These are phyloP conservation scores for Lactarius tabidus DNA, from an alignment of 768 basidiomycete species.

Conservation along the genomic window DNA sequence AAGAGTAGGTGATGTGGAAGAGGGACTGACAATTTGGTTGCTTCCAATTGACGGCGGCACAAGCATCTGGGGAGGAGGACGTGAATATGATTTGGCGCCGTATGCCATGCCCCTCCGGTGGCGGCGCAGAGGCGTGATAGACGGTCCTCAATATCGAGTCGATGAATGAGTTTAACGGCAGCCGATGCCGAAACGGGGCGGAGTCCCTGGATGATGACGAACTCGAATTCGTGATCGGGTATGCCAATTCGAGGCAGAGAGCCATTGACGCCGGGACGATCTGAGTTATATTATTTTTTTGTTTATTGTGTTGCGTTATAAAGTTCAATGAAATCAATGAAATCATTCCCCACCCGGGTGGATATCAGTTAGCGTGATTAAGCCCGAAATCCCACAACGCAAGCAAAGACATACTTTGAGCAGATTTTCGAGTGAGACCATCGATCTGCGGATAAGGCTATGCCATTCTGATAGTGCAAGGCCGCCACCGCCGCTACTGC, in stretches of 20 bases:
- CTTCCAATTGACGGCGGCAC: conserved; percentile 95
- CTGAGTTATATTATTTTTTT: conserved; percentile 34
- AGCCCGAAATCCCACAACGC: neutral
- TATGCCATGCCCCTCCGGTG: conserved; percentile 43
- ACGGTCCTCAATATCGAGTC: conserved; percentile 83
- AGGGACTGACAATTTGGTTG: conserved; percentile 86
- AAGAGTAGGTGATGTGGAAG: conserved; percentile 8
- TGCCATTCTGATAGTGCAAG: conserved; percentile 43
- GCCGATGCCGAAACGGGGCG: conserved; percentile 45
- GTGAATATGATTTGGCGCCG: conserved; percentile 86
- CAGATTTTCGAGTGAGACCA: conserved; percentile 73
- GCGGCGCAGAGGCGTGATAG: conserved; percentile 57
- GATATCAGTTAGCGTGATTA: conserved; percentile 17
- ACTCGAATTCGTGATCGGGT: conserved; percentile 47
- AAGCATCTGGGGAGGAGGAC: conserved; percentile 87
- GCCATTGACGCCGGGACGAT: conserved; percentile 59
- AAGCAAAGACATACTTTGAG: conserved; percentile 53
- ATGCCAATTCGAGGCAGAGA: conserved; percentile 80
- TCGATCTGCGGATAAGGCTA: conserved; percentile 43
- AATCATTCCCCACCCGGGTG: neutral
- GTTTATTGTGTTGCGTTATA: conserved; percentile 5
- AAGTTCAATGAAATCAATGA: conserved; percentile 19
- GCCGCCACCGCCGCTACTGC: conserved; percentile 26
- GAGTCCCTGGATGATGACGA: conserved; percentile 36
- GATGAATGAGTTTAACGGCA: conserved; percentile 77